These are phyloP conservation scores for Penicillium daleae DNA, from an alignment of 495 filamentous ascomycete genomes.

Conservation along the genomic window DNA sequence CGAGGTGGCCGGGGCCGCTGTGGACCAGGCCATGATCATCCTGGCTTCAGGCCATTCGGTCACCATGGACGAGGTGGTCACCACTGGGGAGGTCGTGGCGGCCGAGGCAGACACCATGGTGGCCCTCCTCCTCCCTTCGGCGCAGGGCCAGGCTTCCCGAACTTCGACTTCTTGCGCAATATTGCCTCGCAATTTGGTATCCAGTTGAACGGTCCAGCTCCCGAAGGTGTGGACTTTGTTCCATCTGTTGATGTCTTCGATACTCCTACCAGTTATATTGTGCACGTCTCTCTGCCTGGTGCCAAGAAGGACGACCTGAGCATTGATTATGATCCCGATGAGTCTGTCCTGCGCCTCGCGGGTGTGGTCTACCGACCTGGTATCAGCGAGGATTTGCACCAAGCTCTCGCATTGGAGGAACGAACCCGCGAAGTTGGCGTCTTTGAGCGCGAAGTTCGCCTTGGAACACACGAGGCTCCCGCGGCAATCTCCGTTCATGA, in stretches of 20 bases:
- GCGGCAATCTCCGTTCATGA: conserved; percentile 64
- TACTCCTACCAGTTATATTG: conserved; percentile 60
- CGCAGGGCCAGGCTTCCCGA: conserved; percentile 19
- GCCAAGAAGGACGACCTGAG: conserved; percentile 77
- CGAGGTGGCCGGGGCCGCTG: conserved; percentile 10
- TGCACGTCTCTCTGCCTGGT: conserved; percentile 77
- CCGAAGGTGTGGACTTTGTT: conserved; percentile 54
- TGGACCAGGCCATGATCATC: conserved; percentile 13
- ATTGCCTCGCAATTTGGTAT: conserved; percentile 41
- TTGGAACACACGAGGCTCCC: conserved; percentile 58
- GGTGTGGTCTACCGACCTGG: conserved; percentile 74
- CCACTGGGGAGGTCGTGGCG: conserved; percentile 17
- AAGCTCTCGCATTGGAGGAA: conserved; percentile 65
- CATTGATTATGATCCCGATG: conserved; percentile 73
- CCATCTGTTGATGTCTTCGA: conserved; percentile 76
- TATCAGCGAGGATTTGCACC: conserved; percentile 68
- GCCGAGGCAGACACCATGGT: conserved; percentile 22
- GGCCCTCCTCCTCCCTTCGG: conserved; percentile 13
- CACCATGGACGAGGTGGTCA: conserved; percentile 15
- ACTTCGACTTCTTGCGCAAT: conserved; percentile 37
- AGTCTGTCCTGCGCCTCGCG: conserved; percentile 63
- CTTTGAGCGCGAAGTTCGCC: conserved; percentile 70
- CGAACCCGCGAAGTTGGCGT: conserved; percentile 63
- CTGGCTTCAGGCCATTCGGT: conserved; percentile 15
- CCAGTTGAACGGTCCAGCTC: conserved; percentile 22